Base-by-base conservation (phyloP, 73 alveolate species). In the Effrenium voratum region DNA sequence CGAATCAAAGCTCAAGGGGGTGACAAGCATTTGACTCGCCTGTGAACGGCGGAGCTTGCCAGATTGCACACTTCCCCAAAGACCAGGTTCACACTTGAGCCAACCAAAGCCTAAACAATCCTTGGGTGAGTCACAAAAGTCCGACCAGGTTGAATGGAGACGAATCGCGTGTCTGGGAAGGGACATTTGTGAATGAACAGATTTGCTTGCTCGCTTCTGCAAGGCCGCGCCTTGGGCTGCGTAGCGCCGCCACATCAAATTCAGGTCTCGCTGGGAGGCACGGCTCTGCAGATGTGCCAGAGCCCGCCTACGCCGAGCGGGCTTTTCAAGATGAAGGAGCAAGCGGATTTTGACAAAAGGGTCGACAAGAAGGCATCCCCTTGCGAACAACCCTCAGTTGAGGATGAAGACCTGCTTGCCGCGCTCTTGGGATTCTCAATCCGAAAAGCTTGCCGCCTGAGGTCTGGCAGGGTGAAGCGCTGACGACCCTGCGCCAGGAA, bases 401-500 rank as follows among this genome's bases (percentile, higher is more conserved):
- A 10, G 40, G 52, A 73, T 38, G 22, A 12, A 55, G 12, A 57
- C 44, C 80, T 68, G 1, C 80, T 12, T 60, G 30, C 88, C 26
- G 26, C 59, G 15, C 57, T 22, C 8, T 2, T 0, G 26, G 41
- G 41, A 43, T 40, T 40, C 13, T 28, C 49, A 49, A 73, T 30
- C 44, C 59, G 28, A 32, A 76, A 5, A 76, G 72, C 16, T 57
- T 22, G 28, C 3, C 72, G 44, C 95, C 95, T 87, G 72, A 87
- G 80, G 32, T 87, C 95, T 26, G 95, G 95, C 36, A 87, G 95
- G 47, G 95, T 87, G 95, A 87, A 87, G 95, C 95, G 41, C 55
- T 87, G 95, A 26, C 95, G 95, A 50, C 95, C 95, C 49, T 87
- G 95, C 49, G 95, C 34, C 34, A 87, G 68, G 57, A 87, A 87